Evolutionary conservation across 2,329 filamentous ascomycete species (phyloP).

Genomic region (Botrytis porri): DNA sequence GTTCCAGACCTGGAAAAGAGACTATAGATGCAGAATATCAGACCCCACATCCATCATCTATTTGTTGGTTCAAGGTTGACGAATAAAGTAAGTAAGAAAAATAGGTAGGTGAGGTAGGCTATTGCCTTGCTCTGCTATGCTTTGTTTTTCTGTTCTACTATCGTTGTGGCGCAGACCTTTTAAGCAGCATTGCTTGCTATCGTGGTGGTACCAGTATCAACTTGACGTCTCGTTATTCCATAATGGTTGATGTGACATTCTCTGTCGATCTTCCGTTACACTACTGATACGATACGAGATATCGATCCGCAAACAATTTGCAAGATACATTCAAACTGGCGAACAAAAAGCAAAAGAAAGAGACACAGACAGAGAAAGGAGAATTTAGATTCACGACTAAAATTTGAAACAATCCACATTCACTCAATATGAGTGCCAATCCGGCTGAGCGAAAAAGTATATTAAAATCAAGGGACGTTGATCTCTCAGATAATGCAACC

Average conservation of each 20-base stretch:
- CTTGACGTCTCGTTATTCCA: conserved; percentile 3
- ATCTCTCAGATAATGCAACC: neutral
- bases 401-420: neutral
- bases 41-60: neutral
- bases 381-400: neutral
- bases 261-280: conserved; percentile 3
- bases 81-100: neutral
- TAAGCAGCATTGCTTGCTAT: neutral
- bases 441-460: neutral
- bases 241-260: neutral
- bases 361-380: neutral
- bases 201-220: neutral
- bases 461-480: neutral
- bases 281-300: conserved; percentile 10
- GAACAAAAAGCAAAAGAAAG: neutral
- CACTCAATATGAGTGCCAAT: conserved; percentile 4
- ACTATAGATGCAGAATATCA: neutral
- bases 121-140: neutral
- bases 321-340: neutral
- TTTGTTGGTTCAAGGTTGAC: neutral
- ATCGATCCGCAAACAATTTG: neutral
- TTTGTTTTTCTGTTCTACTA: neutral
- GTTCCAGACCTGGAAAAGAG: neutral
- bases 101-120: neutral
- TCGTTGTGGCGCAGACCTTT: conserved; percentile 1